A percentile compares a stretch with the other conserved stretches of the same genome.
Evolutionary conservation across 352 stramenopile genomes (phyloP).

Genomic region (Halophytophthora polymorphica): DNA sequence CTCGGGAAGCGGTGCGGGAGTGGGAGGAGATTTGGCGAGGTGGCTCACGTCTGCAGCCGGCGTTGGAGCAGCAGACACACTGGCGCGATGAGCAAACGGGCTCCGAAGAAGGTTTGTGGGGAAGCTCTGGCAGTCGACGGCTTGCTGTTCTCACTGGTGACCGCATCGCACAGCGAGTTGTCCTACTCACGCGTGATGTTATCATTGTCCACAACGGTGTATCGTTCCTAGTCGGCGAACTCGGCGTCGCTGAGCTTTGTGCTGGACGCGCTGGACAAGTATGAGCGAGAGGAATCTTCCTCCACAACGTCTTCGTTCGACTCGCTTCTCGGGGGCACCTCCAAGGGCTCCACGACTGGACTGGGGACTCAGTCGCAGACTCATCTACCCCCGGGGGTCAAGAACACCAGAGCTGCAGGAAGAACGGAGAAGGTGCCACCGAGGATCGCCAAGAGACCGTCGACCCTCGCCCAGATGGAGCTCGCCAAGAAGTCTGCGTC

Average conservation of each 20-base stretch:
- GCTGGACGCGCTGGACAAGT: constrained; percentile 58
- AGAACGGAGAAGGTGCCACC: constrained; percentile 7
- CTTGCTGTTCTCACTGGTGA: background rate
- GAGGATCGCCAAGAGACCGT: constrained; percentile 9
- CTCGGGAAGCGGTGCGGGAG: background rate
- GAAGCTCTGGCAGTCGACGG: background rate
- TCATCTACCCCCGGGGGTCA: constrained; percentile 11
- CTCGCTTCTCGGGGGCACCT: constrained; percentile 19
- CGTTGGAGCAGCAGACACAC: background rate
- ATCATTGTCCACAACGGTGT: background rate
- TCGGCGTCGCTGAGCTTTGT: constrained; percentile 56
- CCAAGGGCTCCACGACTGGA: constrained; percentile 15
- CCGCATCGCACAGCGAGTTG: constrained; percentile 1
- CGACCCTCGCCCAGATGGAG: background rate
- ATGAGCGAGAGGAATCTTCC: constrained; percentile 34
- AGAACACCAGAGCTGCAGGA: constrained; percentile 5
- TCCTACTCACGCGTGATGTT: background rate
- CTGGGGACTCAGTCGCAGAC: constrained; percentile 9
- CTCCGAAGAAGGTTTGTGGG: constrained; percentile 38
- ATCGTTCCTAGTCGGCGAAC: constrained; percentile 13
- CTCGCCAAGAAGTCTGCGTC: constrained; percentile 11
- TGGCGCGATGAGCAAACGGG: constrained; percentile 46
- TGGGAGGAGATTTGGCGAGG: background rate
- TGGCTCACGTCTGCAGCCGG: too few relatives aligned
- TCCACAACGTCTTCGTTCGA: constrained; percentile 24